phyloP scores from a whole-genome alignment of 2,329 filamentous ascomycete species.

The Podosphaera aphanis region DNA sequence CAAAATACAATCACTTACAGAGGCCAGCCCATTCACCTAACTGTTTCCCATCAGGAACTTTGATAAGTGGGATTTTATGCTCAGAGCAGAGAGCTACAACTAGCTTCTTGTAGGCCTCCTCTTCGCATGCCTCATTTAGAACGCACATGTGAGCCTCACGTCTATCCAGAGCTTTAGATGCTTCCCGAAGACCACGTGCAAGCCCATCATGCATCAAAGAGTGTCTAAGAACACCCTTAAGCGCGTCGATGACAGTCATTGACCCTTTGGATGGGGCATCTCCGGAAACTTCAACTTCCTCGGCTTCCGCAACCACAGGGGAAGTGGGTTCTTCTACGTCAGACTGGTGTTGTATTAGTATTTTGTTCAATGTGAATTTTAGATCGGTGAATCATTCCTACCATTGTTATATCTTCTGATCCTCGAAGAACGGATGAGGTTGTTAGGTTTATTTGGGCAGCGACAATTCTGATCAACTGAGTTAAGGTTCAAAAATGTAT shows the following conservation, averaged over 20 bases:
- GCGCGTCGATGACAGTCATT: conserved; percentile 95
- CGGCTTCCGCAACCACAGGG: conserved; percentile 57
- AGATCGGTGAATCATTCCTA: too few species aligned
- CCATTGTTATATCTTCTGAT: conserved; percentile 12
- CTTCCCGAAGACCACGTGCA: conserved; percentile 92
- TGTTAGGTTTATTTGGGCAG: background rate
- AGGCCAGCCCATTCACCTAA: conserved; percentile 99
- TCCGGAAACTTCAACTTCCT: conserved; percentile 88
- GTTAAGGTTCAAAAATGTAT: background rate
- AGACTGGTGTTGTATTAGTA: conserved; percentile 37
- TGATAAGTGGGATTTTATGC: conserved; percentile 99
- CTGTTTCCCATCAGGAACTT: conserved; percentile 99
- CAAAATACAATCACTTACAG: conserved; percentile 49
- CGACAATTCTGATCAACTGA: background rate
- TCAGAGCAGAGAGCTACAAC: conserved; percentile 95
- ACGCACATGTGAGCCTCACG: conserved; percentile 99
- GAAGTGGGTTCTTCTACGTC: conserved; percentile 99
- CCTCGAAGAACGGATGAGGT: conserved; percentile 13
- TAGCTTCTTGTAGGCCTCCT: conserved; percentile 99
- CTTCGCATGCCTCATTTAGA: conserved; percentile 98
- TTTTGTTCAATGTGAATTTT: too few species aligned
- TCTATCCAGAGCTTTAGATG: conserved; percentile 94
- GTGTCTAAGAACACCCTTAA: conserved; percentile 97
- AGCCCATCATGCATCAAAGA: conserved; percentile 99
- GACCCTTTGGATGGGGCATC: conserved; percentile 68